phyloP scores from a whole-genome alignment of 148 eudicot genomes.

The Silene conica region DNA sequence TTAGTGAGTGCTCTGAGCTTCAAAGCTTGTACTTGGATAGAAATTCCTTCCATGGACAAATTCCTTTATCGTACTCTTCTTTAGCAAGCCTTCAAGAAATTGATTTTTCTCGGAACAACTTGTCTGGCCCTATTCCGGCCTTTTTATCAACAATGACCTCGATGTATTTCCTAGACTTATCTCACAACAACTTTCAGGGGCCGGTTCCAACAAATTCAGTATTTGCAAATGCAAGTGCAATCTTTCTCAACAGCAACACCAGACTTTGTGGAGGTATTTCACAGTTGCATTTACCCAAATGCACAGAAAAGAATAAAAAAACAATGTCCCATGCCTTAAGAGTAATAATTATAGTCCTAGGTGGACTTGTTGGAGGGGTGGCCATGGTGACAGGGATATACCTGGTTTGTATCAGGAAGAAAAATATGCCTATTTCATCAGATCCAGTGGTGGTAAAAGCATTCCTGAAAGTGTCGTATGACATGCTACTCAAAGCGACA shows the following conservation, averaged over 20 bases:
- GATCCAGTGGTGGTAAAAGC: background rate
- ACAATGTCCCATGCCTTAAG: background rate
- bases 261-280: slow-evolving; percentile 36
- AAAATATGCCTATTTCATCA: background rate
- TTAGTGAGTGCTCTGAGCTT: slow-evolving; percentile 23
- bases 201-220: slow-evolving; percentile 6
- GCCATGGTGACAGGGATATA: slow-evolving; percentile 1
- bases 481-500: slow-evolving; percentile 29
- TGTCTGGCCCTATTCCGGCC: slow-evolving; percentile 35
- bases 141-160: slow-evolving; percentile 24
- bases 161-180: slow-evolving; percentile 9
- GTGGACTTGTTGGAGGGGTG: slow-evolving; percentile 5
- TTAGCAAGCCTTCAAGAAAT: slow-evolving; percentile 25
- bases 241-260: background rate
- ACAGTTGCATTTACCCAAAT: slow-evolving; percentile 31
- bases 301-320: slow-evolving; percentile 8
- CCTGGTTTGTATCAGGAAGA: slow-evolving; percentile 8
- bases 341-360: background rate
- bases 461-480: slow-evolving; percentile 25
- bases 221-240: slow-evolving; percentile 13
- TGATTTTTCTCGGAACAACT: slow-evolving; percentile 38
- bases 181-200: slow-evolving; percentile 6
- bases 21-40: slow-evolving; percentile 16
- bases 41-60: slow-evolving; percentile 27
- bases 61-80: slow-evolving; percentile 24